These are phyloP conservation scores for Geotrichum macrosporum DNA, from an alignment of 1,139 yeast genomes.

Conservation along the genomic window DNA sequence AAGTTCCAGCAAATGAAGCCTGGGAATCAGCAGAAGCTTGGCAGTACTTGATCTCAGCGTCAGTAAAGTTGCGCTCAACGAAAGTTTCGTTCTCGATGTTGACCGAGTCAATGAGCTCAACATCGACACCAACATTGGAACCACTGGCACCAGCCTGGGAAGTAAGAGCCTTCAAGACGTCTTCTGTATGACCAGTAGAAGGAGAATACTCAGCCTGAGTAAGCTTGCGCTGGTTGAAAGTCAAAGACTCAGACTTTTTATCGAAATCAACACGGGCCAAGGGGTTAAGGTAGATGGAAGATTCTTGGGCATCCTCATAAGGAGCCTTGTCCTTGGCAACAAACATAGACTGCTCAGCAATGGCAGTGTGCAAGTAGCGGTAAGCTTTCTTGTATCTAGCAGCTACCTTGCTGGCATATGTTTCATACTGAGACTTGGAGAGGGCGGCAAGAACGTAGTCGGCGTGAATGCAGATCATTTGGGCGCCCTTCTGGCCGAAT, in stretches of 20 bases:
- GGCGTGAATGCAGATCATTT: conserved; percentile 85
- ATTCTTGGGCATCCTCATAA: conserved; percentile 80
- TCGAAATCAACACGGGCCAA: conserved; percentile 68
- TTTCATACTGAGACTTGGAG: conserved; percentile 62
- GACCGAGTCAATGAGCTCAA: conserved; percentile 76
- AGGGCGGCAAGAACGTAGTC: conserved; percentile 88
- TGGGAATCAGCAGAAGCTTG: conserved; percentile 58
- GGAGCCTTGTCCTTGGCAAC: conserved; percentile 93
- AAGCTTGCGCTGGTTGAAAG: conserved; percentile 45
- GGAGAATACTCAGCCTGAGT: conserved; percentile 36
- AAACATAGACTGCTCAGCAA: conserved; percentile 86
- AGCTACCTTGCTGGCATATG: conserved; percentile 65
- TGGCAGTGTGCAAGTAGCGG: conserved; percentile 94
- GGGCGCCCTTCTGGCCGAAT: conserved; percentile 99
- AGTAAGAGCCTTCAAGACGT: conserved; percentile 38
- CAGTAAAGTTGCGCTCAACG: conserved; percentile 86
- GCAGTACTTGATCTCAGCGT: conserved; percentile 75
- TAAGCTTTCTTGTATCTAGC: conserved; percentile 86
- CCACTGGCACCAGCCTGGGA: conserved; percentile 49
- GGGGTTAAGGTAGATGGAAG: conserved; percentile 90
- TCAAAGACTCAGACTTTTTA: conserved; percentile 49
- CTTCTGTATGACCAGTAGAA: conserved; percentile 41
- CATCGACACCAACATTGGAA: conserved; percentile 94
- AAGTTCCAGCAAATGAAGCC: conserved; percentile 93
- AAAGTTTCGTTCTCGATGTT: conserved; percentile 84